Percentiles rank a stretch among this genome's conserved stretches.
Conservation (phyloP, 257 asterid genomes). For the Gardenia jasminoides region DNA sequence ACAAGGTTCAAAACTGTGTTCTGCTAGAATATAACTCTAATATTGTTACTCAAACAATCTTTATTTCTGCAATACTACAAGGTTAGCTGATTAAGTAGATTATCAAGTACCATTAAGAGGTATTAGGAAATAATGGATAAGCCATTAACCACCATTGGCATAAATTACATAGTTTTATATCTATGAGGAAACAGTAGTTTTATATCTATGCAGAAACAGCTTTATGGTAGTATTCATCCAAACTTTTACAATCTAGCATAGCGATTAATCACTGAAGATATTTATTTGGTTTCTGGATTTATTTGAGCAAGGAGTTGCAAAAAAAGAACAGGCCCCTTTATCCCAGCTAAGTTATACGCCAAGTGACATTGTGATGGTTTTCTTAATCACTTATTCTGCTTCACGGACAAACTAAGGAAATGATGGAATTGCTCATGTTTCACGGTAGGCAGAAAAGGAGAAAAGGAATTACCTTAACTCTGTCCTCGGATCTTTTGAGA, state of each 20-base stretch:
- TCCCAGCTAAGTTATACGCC: not conserved
- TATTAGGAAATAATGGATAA: not conserved
- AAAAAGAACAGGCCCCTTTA: not conserved
- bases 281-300: not conserved
- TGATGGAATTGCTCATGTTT: not conserved
- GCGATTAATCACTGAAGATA: no score
- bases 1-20: not conserved
- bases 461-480: constrained; percentile 15
- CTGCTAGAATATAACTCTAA: not conserved
- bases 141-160: not conserved
- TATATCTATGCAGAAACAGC: no score
- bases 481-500: constrained; percentile 4
- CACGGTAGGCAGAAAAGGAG: not conserved
- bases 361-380: not conserved
- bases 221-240: not conserved
- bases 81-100: not conserved
- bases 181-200: not conserved
- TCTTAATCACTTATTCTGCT: not conserved
- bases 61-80: not conserved
- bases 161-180: not conserved
- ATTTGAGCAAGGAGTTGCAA: not conserved
- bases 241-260: not conserved
- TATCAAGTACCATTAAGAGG: not conserved
- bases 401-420: not conserved
- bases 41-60: not conserved